phyloP scores from a whole-genome alignment of 441 rosid species.

The Capsella rubella region DNA sequence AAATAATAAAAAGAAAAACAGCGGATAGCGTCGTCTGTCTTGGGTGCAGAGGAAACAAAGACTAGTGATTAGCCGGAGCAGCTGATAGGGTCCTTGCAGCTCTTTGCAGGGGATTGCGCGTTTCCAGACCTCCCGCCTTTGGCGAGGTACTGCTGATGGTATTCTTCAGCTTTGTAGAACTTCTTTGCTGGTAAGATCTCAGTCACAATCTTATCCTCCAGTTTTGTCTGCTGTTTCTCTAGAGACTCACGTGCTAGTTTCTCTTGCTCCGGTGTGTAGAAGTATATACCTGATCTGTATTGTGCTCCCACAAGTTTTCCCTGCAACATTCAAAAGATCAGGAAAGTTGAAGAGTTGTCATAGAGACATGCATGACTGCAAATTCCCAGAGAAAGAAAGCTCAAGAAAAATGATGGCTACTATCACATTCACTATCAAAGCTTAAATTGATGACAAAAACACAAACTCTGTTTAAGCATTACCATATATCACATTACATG shows the following conservation, averaged over 20 bases:
- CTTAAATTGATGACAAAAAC: background rate
- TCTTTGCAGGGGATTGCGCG: constrained; percentile 72
- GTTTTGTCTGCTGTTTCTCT: constrained; percentile 62
- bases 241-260: constrained; percentile 66
- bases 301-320: constrained; percentile 83
- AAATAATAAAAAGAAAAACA: no score
- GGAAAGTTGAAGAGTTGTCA: background rate
- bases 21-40: constrained; percentile 7
- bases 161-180: constrained; percentile 84
- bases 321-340: constrained; percentile 44
- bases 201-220: constrained; percentile 62
- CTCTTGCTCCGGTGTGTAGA: constrained; percentile 85
- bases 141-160: constrained; percentile 85
- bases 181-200: constrained; percentile 88
- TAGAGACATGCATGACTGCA: no score
- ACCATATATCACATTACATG: background rate
- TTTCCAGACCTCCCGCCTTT: constrained; percentile 83
- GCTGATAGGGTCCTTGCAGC: constrained; percentile 85
- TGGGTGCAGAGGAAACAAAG: constrained; percentile 1
- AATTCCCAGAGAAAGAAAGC: no score
- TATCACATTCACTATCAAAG: background rate
- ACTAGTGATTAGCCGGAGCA: constrained; percentile 68
- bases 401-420: background rate
- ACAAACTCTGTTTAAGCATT: background rate
- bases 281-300: constrained; percentile 88